Conservation (phyloP, 164 flowering plant species). For the Pachysandra terminalis region DNA sequence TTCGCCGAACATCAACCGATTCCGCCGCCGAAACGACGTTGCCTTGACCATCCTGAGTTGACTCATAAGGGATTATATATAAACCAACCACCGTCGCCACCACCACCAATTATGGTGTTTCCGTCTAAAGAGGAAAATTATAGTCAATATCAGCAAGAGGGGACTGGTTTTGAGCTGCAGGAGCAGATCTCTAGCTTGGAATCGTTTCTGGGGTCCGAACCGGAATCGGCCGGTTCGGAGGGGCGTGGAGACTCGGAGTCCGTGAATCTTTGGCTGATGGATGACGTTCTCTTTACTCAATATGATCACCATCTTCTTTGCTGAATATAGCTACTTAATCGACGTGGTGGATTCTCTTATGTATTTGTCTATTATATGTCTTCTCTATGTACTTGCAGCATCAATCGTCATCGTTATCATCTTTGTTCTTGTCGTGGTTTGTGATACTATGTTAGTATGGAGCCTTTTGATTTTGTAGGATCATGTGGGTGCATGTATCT, state of each 20-base stretch:
- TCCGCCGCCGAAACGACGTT: background rate
- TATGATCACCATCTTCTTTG: slow-evolving; percentile 7
- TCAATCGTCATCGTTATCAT: no score
- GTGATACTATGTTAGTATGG: no score
- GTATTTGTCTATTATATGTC: no score
- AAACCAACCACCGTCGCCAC: background rate
- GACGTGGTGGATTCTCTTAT: no score
- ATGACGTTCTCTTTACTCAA: slow-evolving; percentile 14
- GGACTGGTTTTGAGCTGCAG: slow-evolving; percentile 19
- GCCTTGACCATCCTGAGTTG: background rate
- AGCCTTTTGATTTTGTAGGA: no score
- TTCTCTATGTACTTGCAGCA: background rate
- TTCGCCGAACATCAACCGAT: slow-evolving; percentile 23
- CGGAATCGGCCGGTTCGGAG: background rate
- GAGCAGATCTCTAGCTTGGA: slow-evolving; percentile 37
- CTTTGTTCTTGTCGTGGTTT: no score
- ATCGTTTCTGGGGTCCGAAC: slow-evolving; percentile 29
- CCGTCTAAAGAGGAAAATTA: background rate
- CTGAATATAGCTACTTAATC: background rate
- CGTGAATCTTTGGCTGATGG: slow-evolving; percentile 30
- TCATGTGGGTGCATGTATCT: no score
- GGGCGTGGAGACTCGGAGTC: slow-evolving; percentile 4
- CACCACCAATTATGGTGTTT: background rate
- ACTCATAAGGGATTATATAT: background rate
- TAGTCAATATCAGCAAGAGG: background rate